Evolutionary conservation across 2,329 filamentous ascomycete genomes (phyloP), one percentile per base, ranked within the genome.

Genomic region (Trichoderma sp.): DNA sequence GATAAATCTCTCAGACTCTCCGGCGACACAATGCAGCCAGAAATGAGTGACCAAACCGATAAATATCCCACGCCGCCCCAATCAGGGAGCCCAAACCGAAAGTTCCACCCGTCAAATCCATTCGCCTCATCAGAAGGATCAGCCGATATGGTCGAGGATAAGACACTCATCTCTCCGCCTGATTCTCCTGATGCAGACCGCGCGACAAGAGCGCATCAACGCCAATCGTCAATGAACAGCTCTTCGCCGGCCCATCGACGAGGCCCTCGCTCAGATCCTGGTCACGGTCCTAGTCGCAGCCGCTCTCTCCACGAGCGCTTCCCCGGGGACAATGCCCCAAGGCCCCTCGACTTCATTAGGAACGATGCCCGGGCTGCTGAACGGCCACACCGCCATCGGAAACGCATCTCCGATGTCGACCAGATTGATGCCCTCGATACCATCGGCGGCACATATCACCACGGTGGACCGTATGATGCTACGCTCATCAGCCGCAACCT

Each of bases 381-480:
- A 76, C 88, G 89, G 61, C 87, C 87, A 2, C 90, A 91, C 77
- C 85, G 92, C 59, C 91, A 89, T 77, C 86, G 84, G 73, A 90
- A 88, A 77, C 87, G 85, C 75, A 83, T 89, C 74, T 85, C 91
- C 19, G 87, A 89, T 31, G 87, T 92, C 1, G 94, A 98, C 78
- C 84, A 85, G 10, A 96, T 98, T 75, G 95, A 97, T 78, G 83
- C 84, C 5, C 87, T 98, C 1, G 95, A 97, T 77, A 85, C 86
- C n/a, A 79, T 85, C 52, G 86, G 87, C 62, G 85, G 85, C 21
- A 81, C 85, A 2, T 97, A 97, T 79, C 95, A 97, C 79, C 95
- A 98, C 75, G 92, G 91, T 72, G 94, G 95, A 0, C 95, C 95
- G 0, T 98, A 92, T 74, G 95, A 98, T 77, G 93, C 94, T 11